These are phyloP conservation scores for Malassezia cuniculi DNA, from an alignment of 1,284 basidiomycete genomes.

Conservation along the genomic window DNA sequence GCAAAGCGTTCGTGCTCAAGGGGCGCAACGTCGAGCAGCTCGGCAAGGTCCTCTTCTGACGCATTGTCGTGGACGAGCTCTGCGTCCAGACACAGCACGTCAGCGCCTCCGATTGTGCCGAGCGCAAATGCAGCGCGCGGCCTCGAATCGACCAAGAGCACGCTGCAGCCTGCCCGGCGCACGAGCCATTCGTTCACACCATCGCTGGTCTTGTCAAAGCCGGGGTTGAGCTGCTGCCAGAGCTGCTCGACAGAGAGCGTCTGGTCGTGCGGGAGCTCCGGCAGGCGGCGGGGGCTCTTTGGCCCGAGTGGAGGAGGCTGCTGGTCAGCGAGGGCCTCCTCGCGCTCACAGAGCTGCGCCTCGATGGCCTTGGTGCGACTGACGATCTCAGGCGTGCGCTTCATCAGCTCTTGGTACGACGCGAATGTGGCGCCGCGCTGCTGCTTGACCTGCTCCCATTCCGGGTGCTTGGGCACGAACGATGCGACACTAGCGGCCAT, in stretches of 20 bases:
- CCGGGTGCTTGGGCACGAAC: constrained; percentile 39
- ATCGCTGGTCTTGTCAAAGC: constrained; percentile 31
- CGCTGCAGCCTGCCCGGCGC: constrained; percentile 20
- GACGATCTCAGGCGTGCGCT: constrained; percentile 32
- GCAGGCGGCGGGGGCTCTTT: constrained; percentile 14
- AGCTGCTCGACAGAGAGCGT: constrained; percentile 34
- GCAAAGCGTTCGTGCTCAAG: constrained; percentile 61
- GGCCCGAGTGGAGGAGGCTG: constrained; percentile 6
- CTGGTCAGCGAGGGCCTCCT: constrained; percentile 17
- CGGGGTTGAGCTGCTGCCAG: constrained; percentile 33
- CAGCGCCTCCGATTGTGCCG: constrained; percentile 59
- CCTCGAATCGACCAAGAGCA: constrained; percentile 72
- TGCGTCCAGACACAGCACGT: constrained; percentile 67
- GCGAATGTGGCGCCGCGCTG: constrained; percentile 26
- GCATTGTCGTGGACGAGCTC: constrained; percentile 2
- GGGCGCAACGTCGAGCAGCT: constrained; percentile 51
- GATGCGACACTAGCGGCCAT: constrained; percentile 38
- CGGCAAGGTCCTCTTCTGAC: constrained; percentile 1
- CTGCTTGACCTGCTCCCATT: constrained; percentile 29
- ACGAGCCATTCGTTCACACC: constrained; percentile 19
- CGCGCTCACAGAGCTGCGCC: constrained; percentile 25
- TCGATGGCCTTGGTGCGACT: constrained; percentile 32
- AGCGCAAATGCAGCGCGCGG: constrained; percentile 61
- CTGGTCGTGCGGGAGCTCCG: constrained; percentile 21
- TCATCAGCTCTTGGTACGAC: constrained; percentile 40